These are phyloP conservation scores for Carex kokanica DNA, from an alignment of 176 grass and related monocot species.

Conservation along the genomic window DNA sequence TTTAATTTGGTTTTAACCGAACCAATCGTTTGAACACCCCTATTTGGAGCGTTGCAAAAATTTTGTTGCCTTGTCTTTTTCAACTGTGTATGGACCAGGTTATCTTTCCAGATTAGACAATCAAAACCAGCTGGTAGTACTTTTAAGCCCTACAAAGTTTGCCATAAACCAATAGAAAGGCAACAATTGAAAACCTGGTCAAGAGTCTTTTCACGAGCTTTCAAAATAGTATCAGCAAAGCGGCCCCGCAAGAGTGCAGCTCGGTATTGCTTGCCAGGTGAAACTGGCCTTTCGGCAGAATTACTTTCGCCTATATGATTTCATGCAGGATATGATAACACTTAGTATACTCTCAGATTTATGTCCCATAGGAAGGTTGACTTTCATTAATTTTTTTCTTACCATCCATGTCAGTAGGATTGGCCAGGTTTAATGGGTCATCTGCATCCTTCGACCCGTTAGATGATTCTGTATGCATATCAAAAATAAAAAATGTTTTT, in stretches of 20 bases:
- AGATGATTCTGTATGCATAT: conserved; percentile 44
- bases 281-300: conserved; percentile 54
- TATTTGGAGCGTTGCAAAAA: not conserved
- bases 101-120: not conserved
- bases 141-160: not conserved
- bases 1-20: too few species aligned
- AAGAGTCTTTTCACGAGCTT: conserved; percentile 92
- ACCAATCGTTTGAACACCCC: too few species aligned
- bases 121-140: not conserved
- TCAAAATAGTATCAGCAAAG: conserved; percentile 98
- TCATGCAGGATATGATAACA: conserved; percentile 36
- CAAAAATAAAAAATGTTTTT: not conserved
- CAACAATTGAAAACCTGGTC: conserved; percentile 68
- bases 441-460: conserved; percentile 43
- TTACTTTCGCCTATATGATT: conserved; percentile 69
- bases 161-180: not conserved
- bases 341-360: conserved; percentile 33
- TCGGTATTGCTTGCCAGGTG: conserved; percentile 66
- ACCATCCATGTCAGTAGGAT: conserved; percentile 60
- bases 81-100: not conserved
- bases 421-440: conserved; percentile 27
- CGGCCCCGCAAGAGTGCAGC: conserved; percentile 71
- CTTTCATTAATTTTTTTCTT: conserved; percentile 46
- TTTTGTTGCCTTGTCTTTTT: not conserved
- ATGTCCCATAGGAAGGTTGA: conserved; percentile 31